Base-by-base conservation (phyloP, 345 rosid species). In the Brassica carinata region DNA sequence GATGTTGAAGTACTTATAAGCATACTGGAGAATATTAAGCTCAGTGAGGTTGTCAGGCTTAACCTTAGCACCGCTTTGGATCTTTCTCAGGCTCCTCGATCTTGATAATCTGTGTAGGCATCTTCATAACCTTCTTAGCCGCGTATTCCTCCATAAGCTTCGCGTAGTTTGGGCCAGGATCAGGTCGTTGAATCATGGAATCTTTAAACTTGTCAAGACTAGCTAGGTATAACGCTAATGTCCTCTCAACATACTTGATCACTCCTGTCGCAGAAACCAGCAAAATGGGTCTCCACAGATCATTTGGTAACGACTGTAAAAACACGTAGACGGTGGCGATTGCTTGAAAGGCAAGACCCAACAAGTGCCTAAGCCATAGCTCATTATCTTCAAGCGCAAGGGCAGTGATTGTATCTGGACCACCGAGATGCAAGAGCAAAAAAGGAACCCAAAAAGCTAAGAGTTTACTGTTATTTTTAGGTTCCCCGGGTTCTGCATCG, bases 231-330 rank as follows among this genome's bases (percentile, higher is more conserved):
- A 88, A 77, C 1, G 77, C 80, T 74, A 80, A 79, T 4, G 79
- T 84, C 75, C 89, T 87, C 69, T 89, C 90, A 2, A 75, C 84
- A 8, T 82, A 87, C 83, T 87, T 89, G 79, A 84, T 80, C 3
- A 64, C 15, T 1, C 86, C 89, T 7, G 82, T 13, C 0, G 82
- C 4, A 53, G 79, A 57, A n/a, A 85, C 73, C 0, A 77, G 74
- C 64, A 83, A 8, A 64, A 66, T 73, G 1, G 80, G 69, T 79
- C 14, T 14, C 57, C 30, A 67, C 27, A 66, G 67, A 76, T 55
- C 30, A 27, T 69, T 48, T 30, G 77, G 83, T 69, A 70, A 0
- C 1, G 75, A 78, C 11, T 59, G 63, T 1, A 79, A 0, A 36
- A 80, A 11, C 63, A 85, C 75, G 8, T 81, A 85, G n/a, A 23